Base-by-base conservation (phyloP, 192 early-diverging fungal genomes). In the Dissophora ornata region DNA sequence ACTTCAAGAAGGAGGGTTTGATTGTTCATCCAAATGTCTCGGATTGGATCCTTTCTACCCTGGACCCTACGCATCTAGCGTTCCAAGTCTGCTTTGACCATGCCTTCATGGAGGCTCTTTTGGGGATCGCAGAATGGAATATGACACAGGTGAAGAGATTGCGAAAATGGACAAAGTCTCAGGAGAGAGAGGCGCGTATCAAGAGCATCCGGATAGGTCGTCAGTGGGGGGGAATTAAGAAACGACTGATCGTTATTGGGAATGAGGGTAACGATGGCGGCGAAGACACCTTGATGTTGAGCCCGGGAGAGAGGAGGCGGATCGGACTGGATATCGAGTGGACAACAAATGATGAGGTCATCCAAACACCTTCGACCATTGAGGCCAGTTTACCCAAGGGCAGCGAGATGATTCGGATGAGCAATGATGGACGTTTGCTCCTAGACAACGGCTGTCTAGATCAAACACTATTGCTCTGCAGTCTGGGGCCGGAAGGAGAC, bases 81-180 rank as follows among this genome's bases (percentile, higher is more conserved):
- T 77, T 77, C 34, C n/a, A n/a, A 16, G 57, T 61, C 11, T 67
- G 73, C 33, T 77, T 77, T 44, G 73, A 77, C 24, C 73, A 77
- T 49, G 64, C 59, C 3, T 5, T 77, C 6, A 22, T 77, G 28
- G 64, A 77, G 4, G 58, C 64, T 4, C 40, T 77, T 15, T 16
- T 32, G 0, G 65, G 59, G 30, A 50, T 67, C 26, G 13, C 46
- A 25, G 29, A 60, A 6, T 67, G 73, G 73, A 77, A 77, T 18
- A 34, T 44, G n/a, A 6, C 26, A 1, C 73, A 77, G 45, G 24
- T 77, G 1, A 24, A 3, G 25, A 30, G 73, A 12, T 13, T 77
- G 18, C 9, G 42, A 28, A 18, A n/a, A 9, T 77, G 73, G 73
- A 21, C 24, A 0, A 46, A 51, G 18, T 9, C n/a, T 2, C 48